Conservation (phyloP, 2,329 filamentous ascomycete species). For the Penicillium decumbens region DNA sequence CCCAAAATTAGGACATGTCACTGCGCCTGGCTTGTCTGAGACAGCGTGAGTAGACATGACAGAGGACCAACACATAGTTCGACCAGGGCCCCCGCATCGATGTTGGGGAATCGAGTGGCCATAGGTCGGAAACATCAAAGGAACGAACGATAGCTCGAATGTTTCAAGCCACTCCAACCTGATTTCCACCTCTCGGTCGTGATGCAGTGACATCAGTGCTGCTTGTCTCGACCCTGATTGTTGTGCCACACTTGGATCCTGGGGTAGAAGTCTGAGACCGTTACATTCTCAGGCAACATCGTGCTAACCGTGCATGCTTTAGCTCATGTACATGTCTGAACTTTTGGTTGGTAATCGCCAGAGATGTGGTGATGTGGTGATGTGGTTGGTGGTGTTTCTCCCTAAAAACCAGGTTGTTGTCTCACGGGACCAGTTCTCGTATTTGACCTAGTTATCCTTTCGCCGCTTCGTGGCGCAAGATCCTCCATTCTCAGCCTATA, state of each 20-base stretch:
- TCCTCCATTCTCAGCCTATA: neutral
- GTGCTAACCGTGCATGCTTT: neutral
- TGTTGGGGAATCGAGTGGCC: neutral
- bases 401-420: neutral
- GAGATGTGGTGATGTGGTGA: neutral
- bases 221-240: neutral
- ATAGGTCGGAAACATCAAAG: neutral
- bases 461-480: neutral
- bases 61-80: neutral
- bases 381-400: slow-evolving; percentile 21
- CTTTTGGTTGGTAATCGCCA: slow-evolving; percentile 1
- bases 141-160: slow-evolving; percentile 1
- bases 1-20: neutral
- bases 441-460: neutral
- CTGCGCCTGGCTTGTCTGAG: slow-evolving; percentile 1
- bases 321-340: neutral
- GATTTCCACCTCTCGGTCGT: neutral
- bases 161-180: slow-evolving; percentile 12
- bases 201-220: slow-evolving; percentile 1
- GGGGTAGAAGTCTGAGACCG: slow-evolving; percentile 17
- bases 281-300: slow-evolving; percentile 17
- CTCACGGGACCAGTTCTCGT: neutral
- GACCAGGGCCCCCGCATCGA: slow-evolving; percentile 1
- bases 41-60: slow-evolving; percentile 1
- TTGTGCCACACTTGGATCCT: neutral